These are phyloP conservation scores for Solanum chilense DNA, from an alignment of 257 asterid species.

Conservation along the genomic window DNA sequence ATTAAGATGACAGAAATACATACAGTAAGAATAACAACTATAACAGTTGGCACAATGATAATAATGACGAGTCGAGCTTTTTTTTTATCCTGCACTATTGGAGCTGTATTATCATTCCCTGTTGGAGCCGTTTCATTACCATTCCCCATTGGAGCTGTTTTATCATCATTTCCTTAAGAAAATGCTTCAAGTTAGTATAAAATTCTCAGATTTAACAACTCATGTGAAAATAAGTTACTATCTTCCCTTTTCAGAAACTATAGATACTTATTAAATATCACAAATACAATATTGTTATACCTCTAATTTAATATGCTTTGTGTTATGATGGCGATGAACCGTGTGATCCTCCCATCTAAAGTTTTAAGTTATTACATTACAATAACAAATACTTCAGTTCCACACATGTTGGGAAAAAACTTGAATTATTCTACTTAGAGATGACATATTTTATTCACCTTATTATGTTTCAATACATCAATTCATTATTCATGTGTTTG, in stretches of 20 bases:
- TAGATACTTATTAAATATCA: not conserved
- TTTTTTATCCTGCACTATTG: not conserved
- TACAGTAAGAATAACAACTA: not conserved
- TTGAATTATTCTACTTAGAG: not conserved
- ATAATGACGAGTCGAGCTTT: not conserved
- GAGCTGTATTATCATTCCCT: not conserved
- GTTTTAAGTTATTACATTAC: not conserved
- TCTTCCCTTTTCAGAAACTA: not conserved
- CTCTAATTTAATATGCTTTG: not conserved
- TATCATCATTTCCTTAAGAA: not conserved
- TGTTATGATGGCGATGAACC: not conserved
- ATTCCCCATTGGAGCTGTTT: not conserved
- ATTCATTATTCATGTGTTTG: not conserved
- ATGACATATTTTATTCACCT: not conserved
- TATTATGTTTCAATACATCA: not conserved
- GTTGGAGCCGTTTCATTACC: not conserved
- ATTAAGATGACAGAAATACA: not conserved
- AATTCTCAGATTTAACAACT: not conserved
- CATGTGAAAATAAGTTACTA: not conserved
- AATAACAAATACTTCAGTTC: too few relatives aligned
- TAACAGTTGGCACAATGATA: not conserved
- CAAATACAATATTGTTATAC: not conserved
- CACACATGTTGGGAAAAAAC: too few relatives aligned
- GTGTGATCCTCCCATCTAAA: not conserved
- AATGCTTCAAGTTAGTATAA: not conserved